Percentiles rank a stretch among this genome's conserved stretches.
These are phyloP conservation scores for Ceratocystis alfenasii DNA, from an alignment of 2,329 filamentous ascomycete genomes.

Conservation along the genomic window DNA sequence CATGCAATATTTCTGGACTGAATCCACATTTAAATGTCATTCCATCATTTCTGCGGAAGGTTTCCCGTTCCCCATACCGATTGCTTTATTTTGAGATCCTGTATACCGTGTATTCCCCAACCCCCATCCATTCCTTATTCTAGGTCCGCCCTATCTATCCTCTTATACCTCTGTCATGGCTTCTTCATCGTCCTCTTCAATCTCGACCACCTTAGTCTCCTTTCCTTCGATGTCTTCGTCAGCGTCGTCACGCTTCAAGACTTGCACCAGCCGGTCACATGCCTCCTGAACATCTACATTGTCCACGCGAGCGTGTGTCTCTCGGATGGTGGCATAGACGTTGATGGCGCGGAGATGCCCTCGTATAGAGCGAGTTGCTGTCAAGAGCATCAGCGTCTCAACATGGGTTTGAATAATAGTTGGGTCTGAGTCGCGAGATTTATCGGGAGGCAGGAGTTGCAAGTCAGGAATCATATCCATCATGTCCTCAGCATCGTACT, in stretches of 20 bases:
- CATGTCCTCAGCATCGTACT: constrained; percentile 77
- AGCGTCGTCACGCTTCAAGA: constrained; percentile 69
- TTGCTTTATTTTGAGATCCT: not conserved
- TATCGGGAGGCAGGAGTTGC: constrained; percentile 80
- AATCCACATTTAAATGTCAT: no score
- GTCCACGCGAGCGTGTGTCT: constrained; percentile 66
- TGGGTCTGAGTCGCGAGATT: constrained; percentile 65
- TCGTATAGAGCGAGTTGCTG: constrained; percentile 62
- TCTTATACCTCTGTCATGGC: constrained; percentile 43
- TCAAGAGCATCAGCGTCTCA: constrained; percentile 75
- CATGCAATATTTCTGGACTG: no score
- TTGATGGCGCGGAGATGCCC: constrained; percentile 63
- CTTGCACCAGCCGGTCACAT: constrained; percentile 80
- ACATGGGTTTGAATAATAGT: constrained; percentile 76
- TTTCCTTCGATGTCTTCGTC: constrained; percentile 37
- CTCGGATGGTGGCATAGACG: constrained; percentile 80
- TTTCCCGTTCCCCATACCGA: not conserved
- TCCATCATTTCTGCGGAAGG: no score
- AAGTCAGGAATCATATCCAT: constrained; percentile 80
- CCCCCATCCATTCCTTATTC: not conserved
- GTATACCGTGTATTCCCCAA: not conserved
- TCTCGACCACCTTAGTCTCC: constrained; percentile 33
- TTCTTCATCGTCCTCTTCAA: constrained; percentile 40
- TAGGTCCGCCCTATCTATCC: not conserved
- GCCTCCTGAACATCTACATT: constrained; percentile 72